Base-by-base conservation (phyloP, 2,329 filamentous ascomycete genomes). In the Nothophaeocryptopus gaeumannii region DNA sequence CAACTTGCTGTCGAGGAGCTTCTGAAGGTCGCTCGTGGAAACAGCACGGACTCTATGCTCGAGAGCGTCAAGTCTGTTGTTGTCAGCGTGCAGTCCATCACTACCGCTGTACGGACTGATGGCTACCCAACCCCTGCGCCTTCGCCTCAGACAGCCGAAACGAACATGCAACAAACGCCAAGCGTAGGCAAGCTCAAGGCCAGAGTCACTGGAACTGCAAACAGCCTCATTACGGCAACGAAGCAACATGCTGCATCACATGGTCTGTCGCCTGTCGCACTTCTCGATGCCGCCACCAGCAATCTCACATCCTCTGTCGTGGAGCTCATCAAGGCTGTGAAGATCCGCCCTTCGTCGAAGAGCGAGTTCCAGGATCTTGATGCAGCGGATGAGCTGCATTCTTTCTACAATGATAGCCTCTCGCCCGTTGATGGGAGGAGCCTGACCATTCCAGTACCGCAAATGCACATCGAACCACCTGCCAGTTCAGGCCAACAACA, bases 1-100 rank as follows among this genome's bases (percentile, higher is more conserved):
- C 93, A 99, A 69, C 85, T 97, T 53, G 82, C 90, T 15, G 88
- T 99, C 54, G 92, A 99, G 65, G 92, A 97, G 63, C 78, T 97
- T 34, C 77, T 99, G 32, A 85, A 85, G 56, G 81, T 79, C 35
- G 89, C 90, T 13, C 84, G 91, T 42, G 78, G 78, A 31, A 82
- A 86, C n/a, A 81, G 86, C 45, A 83, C 89, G 0, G 80, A 85
- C 39, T 81, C 81, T 58, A 84, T 93, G 31, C 83, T 95, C 41
- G 86, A 93, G 38, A 83, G 86, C 60, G 92, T 96, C 84, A 96
- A 95, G 69, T 75, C 80, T 47, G 89, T 96, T 26, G 84, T 96
- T 36, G 78, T 88, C 59, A 84, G 84, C 57, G 88, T 96, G 44
- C 85, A 91, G 51, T 82, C 84, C 53, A 92, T 99, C 58, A 90